Evolutionary conservation across 2,329 filamentous ascomycete genomes (phyloP), one percentile per base, ranked within the genome.

Genomic region (Aspergillus latus): DNA sequence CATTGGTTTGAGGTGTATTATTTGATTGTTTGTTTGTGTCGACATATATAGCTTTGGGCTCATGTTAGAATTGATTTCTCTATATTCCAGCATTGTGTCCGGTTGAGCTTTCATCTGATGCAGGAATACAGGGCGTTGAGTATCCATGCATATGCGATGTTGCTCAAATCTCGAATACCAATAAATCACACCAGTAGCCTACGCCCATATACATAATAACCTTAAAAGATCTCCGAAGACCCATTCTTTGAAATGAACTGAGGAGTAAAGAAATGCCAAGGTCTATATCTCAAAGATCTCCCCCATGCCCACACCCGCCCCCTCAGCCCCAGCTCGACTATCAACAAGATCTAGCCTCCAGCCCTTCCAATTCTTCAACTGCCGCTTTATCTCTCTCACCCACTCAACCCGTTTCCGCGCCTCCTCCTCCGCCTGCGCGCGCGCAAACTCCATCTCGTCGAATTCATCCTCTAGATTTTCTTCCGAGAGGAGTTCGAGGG

Each of bases 311-410:
- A 84, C 67, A 69, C 83, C 74, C 9, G 78, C 81, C 2, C 81
- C 83, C 65, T 80, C 76, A 0, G 81, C 82, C 4, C 76, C 78
- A 52, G 78, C 77, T 56, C 85, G 78, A 50, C 81, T 74, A 69
- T 87, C 84, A 34, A 85, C 83, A 61, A 87, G 68, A 76, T 87
- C 84, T 52, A 85, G 72, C 62, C 82, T 78, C 84, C 84, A 87
- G 2, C 82, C 83, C 60, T 81, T 80, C 79, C 82, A 87, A 52
- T 80, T 74, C 59, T 79, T 80, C 58, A 87, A 68, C 8, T 84
- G 83, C 52, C 79, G 73, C 78, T 87, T 87, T 26, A 86, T 80
- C 66, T 86, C 84, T 59, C 80, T 79, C 1, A 85, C 81, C 70
- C 84, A 78, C 71, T 87, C 84, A n/a, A 86, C 76, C 56, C 84